Percentiles rank a stretch among this genome's conserved stretches.
Evolutionary conservation across 2,329 filamentous ascomycete species (phyloP).

Genomic region (Neopestalotiopsis sp.): DNA sequence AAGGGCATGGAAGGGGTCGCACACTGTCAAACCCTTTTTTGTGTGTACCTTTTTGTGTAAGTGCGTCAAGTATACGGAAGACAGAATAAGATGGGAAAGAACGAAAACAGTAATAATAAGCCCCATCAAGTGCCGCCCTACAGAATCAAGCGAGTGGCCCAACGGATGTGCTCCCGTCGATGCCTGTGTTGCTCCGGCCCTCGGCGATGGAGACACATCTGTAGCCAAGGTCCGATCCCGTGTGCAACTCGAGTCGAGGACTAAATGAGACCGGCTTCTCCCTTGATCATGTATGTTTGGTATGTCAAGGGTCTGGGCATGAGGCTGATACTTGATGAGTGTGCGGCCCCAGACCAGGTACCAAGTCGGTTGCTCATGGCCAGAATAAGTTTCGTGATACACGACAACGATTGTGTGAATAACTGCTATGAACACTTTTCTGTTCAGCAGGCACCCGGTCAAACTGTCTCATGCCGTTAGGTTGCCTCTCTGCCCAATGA

Average conservation of each 20-base stretch:
- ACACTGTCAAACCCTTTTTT: too few species aligned
- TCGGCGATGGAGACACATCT: slow-evolving; percentile 1
- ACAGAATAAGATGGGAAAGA: background rate
- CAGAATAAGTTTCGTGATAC: background rate
- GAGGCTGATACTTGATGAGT: background rate
- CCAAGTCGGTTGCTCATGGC: background rate
- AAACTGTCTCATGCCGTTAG: background rate
- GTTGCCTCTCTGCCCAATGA: background rate
- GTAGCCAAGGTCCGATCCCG: background rate
- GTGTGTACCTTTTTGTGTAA: background rate
- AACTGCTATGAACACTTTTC: background rate
- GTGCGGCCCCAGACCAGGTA: background rate
- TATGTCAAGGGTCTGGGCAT: background rate
- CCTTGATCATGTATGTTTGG: background rate
- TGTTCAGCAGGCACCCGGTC: background rate
- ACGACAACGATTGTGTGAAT: background rate
- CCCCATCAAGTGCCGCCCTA: background rate
- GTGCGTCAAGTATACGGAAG: background rate
- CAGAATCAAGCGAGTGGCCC: background rate
- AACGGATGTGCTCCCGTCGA: background rate
- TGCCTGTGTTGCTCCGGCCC: background rate
- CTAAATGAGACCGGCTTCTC: background rate
- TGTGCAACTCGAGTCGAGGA: background rate
- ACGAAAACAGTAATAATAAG: background rate
- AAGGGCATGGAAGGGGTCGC: too few species aligned